Conservation (phyloP, 768 basidiomycete genomes). For the Fomitopsis serialis region DNA sequence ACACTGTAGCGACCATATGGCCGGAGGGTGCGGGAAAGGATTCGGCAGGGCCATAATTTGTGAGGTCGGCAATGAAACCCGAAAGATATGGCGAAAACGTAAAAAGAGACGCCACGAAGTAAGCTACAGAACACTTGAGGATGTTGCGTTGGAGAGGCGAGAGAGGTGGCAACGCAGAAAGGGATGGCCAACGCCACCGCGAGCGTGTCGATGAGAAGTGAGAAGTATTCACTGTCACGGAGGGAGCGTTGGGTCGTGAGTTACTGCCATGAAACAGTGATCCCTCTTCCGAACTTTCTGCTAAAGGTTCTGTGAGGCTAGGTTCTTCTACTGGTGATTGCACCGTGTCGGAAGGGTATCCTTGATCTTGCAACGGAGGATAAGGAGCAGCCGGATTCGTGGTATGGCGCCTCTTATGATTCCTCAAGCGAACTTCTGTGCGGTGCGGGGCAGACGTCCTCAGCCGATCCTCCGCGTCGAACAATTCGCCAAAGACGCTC, state of each 20-base stretch:
- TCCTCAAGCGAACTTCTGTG: constrained; percentile 1
- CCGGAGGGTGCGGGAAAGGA: constrained; percentile 67
- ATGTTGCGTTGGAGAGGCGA: constrained; percentile 62
- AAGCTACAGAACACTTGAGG: constrained; percentile 88
- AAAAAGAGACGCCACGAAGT: constrained; percentile 87
- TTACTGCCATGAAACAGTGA: neutral
- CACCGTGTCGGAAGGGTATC: neutral
- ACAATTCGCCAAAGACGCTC: constrained; percentile 66
- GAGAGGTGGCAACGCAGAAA: constrained; percentile 27
- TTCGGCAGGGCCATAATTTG: constrained; percentile 41
- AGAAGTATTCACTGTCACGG: neutral
- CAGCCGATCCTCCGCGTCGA: constrained; percentile 49
- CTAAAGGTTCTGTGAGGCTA: neutral
- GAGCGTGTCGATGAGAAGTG: neutral
- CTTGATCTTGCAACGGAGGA: neutral
- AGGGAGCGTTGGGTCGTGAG: neutral
- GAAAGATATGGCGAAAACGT: constrained; percentile 82
- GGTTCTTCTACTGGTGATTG: constrained; percentile 2
- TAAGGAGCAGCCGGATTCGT: neutral
- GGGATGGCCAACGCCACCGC: neutral
- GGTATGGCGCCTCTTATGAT: constrained; percentile 2
- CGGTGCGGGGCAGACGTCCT: neutral
- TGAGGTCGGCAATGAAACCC: constrained; percentile 56
- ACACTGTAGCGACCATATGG: constrained; percentile 94
- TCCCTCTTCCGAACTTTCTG: neutral